These are phyloP conservation scores for Kazachstania sp. DNA, from an alignment of 1,139 yeast genomes.

Conservation along the genomic window DNA sequence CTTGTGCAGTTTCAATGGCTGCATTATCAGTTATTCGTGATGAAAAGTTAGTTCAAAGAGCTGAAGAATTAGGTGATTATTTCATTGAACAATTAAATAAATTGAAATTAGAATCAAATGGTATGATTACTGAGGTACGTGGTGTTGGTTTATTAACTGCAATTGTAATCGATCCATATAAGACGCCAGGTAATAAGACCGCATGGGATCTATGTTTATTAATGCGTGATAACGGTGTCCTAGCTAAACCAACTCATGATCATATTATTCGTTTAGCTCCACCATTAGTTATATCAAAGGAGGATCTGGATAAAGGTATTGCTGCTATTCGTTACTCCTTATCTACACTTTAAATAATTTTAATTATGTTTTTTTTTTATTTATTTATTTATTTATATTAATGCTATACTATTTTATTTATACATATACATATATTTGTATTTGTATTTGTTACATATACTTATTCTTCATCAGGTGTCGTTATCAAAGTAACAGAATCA, in stretches of 20 bases:
- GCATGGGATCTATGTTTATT: constrained; percentile 95
- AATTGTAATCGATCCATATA: constrained; percentile 76
- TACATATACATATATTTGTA: neutral
- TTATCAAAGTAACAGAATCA: constrained; percentile 80
- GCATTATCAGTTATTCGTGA: constrained; percentile 86
- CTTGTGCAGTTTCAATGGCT: constrained; percentile 90
- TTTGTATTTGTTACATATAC: neutral
- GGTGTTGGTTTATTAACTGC: constrained; percentile 89
- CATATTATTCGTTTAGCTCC: constrained; percentile 94
- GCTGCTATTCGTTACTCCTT: constrained; percentile 53
- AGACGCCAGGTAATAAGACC: constrained; percentile 70
- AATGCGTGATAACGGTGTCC: constrained; percentile 80
- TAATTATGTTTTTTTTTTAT: neutral
- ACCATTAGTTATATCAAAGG: constrained; percentile 83
- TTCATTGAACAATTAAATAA: constrained; percentile 59
- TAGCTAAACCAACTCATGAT: constrained; percentile 97
- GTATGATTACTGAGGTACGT: constrained; percentile 81
- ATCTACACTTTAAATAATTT: neutral
- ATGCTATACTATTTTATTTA: neutral
- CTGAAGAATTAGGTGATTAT: constrained; percentile 60
- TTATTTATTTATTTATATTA: neutral
- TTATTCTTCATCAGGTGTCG: constrained; percentile 35
- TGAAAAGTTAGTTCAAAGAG: constrained; percentile 76
- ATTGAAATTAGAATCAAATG: constrained; percentile 53
- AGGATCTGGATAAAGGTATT: constrained; percentile 76